phyloP scores from a whole-genome alignment of 768 basidiomycete genomes.

The Agaricus bisporus region DNA sequence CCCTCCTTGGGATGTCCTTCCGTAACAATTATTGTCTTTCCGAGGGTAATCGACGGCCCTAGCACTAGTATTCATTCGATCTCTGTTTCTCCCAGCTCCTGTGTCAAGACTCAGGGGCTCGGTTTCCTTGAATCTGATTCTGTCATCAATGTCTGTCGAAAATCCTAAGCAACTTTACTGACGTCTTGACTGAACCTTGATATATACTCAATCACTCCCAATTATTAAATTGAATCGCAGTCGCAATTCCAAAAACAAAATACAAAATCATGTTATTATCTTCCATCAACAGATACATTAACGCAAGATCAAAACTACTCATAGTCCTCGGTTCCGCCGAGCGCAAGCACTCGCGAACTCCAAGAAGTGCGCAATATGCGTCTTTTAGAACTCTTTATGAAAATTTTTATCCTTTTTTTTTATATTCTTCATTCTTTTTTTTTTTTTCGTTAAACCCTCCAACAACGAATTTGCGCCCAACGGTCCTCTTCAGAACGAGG shows the following conservation, averaged over 20 bases:
- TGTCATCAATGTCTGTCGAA: slow-evolving; percentile 1
- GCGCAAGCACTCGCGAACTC: not conserved
- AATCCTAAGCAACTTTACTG: too few relatives aligned
- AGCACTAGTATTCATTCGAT: too few relatives aligned
- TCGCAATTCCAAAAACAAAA: not conserved
- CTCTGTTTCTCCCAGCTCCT: too few relatives aligned
- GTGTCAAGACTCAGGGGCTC: too few relatives aligned
- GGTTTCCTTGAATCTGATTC: not conserved
- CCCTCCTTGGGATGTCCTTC: not conserved
- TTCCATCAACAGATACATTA: not conserved
- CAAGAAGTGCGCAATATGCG: not conserved
- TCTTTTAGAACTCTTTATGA: not conserved
- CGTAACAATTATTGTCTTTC: not conserved
- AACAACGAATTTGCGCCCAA: not conserved
- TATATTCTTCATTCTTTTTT: not conserved
- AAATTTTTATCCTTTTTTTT: not conserved
- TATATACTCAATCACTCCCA: not conserved
- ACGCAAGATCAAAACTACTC: not conserved
- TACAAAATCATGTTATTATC: not conserved
- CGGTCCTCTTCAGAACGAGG: not conserved
- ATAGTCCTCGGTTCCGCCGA: not conserved
- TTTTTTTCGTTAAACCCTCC: slow-evolving; percentile 3
- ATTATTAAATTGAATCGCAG: not conserved
- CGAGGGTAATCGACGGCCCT: too few relatives aligned
- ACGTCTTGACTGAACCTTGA: too few relatives aligned